Evolutionary conservation across 2,329 filamentous ascomycete genomes (phyloP).

Genomic region (Fusarium drepaniforme): DNA sequence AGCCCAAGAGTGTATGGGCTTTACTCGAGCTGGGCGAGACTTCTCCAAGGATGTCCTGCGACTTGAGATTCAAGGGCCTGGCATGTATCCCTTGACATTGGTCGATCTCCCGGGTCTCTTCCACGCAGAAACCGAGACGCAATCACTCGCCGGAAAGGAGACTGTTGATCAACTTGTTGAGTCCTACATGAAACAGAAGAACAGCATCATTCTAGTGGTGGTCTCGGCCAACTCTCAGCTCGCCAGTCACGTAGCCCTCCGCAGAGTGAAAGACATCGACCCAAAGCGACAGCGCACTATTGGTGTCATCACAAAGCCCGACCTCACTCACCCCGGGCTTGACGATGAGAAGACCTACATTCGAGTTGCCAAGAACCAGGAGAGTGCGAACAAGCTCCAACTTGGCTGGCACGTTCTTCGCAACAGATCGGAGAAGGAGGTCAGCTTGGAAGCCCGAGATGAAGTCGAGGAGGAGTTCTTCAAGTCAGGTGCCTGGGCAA

Average conservation of each 20-base stretch:
- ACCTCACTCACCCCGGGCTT: slow-evolving; percentile 54
- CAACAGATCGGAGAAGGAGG: slow-evolving; percentile 56
- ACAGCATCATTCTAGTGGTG: slow-evolving; percentile 71
- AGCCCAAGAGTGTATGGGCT: slow-evolving; percentile 64
- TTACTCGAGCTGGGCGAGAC: slow-evolving; percentile 43
- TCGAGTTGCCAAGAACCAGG: slow-evolving; percentile 48
- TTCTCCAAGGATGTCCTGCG: slow-evolving; percentile 62
- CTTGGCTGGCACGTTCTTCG: slow-evolving; percentile 67
- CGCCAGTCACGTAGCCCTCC: slow-evolving; percentile 64
- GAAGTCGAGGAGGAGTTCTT: slow-evolving; percentile 50
- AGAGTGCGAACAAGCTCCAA: slow-evolving; percentile 46
- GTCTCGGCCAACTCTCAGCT: slow-evolving; percentile 63
- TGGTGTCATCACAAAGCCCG: slow-evolving; percentile 69
- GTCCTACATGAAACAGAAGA: slow-evolving; percentile 66
- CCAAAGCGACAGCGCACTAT: slow-evolving; percentile 60
- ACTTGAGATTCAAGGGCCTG: slow-evolving; percentile 59
- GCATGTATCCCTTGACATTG: slow-evolving; percentile 61
- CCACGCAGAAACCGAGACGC: slow-evolving; percentile 47
- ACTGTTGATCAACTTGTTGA: slow-evolving; percentile 55
- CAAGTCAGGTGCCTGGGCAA: slow-evolving; percentile 42
- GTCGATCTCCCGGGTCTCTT: slow-evolving; percentile 67
- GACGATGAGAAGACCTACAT: slow-evolving; percentile 55
- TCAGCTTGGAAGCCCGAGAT: slow-evolving; percentile 45
- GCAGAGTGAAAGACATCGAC: slow-evolving; percentile 58
- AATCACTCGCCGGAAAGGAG: slow-evolving; percentile 46